Evolutionary conservation across 768 basidiomycete species (phyloP), one percentile per base, ranked within the genome.

Genomic region (Butyriboletus loyo): DNA sequence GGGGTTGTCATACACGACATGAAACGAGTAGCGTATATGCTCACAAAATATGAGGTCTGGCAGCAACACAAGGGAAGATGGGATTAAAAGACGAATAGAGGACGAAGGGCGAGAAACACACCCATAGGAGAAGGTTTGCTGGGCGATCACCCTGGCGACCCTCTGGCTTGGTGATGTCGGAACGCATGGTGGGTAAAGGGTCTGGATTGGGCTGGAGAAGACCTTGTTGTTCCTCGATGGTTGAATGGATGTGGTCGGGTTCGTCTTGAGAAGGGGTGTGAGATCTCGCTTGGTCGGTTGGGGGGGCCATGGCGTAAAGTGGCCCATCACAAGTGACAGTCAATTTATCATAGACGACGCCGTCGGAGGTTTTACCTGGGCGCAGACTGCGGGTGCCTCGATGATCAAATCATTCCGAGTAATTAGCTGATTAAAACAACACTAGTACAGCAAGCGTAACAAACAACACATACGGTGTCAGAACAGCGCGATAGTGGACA

Each of bases 71-170:
- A 2, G 14, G 13, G 31, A 14, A 24, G 25, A 11, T 14, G 4
- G 25, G 17, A 9, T 45, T 31, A 52, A 21, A 6, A 40, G 7
- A 25, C 1, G 28, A 39, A 28, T 1, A 19, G 0, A 1, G 5
- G 25, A 51, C n/a, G 10, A 25, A 15, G 41, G 31, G 30, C n/a
- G 6, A 2, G 6, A 2, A 35, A 65, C 77, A 25, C 24, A 80
- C 80, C 49, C 73, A 58, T 27, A 75, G 70, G 43, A 64, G 50
- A 41, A 64, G 54, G 19, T 58, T 58, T 0, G 78, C 76, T 10
- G 65, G 22, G 2, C 28, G 37, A 53, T 81, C 80, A 0, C 76
- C 72, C 22, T 41, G 25, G 31, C 79, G 70, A 0, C 64, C 66
- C 55, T 81, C 78, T 32, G 60, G 61, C 42, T 61, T 78, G 22